phyloP scores from a whole-genome alignment of 106 monocot species.

The Chionographis japonica region DNA sequence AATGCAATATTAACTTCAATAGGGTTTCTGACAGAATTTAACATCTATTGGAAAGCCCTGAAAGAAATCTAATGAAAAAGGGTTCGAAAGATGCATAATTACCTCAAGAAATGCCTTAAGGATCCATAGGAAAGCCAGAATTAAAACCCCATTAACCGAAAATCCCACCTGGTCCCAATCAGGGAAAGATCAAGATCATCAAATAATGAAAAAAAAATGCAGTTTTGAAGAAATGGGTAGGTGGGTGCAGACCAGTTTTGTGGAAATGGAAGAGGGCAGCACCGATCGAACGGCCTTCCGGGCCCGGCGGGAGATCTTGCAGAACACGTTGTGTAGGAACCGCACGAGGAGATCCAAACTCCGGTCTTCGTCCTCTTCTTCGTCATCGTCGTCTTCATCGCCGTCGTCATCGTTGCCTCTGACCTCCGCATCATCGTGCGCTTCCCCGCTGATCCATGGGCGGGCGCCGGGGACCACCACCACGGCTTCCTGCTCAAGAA shows the following conservation, averaged over 20 bases:
- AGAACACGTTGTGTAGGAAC: conserved; percentile 63
- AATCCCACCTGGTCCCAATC: conserved; percentile 62
- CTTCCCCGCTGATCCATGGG: conserved; percentile 43
- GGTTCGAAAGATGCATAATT: not conserved
- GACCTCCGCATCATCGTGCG: not conserved
- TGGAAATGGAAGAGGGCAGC: conserved; percentile 66
- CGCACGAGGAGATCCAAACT: conserved; percentile 82
- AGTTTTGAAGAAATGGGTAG: not conserved
- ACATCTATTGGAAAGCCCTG: too few species aligned
- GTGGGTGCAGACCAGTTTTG: conserved; percentile 53
- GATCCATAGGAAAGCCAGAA: conserved; percentile 86
- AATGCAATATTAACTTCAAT: too few species aligned
- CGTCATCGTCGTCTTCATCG: conserved; percentile 52
- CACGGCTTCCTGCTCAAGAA: conserved; percentile 33
- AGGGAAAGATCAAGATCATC: not conserved
- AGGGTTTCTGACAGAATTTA: too few species aligned
- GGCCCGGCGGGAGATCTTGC: conserved; percentile 65
- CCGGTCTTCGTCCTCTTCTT: conserved; percentile 71
- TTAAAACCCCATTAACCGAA: conserved; percentile 79
- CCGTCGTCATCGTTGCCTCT: conserved; percentile 22
- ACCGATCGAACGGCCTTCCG: conserved; percentile 75
- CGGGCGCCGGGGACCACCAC: conserved; percentile 57
- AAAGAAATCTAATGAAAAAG: too few species aligned
- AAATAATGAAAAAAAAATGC: not conserved
- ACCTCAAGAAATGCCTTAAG: conserved; percentile 96